These are phyloP conservation scores for Rhododendron henanense DNA, from an alignment of 148 eudicot genomes.

Conservation along the genomic window DNA sequence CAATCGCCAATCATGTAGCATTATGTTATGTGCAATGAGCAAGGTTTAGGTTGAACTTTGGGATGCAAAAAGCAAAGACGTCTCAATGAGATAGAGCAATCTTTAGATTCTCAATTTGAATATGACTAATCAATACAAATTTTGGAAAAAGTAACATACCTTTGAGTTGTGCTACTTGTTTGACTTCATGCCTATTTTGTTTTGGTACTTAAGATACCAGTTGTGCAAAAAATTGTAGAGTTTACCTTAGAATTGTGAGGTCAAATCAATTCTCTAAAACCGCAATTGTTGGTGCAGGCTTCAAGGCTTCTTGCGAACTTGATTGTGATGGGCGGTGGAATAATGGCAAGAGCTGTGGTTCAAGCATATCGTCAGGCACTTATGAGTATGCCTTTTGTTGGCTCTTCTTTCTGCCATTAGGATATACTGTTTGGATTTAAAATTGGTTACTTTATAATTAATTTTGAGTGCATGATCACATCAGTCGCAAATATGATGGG, in stretches of 20 bases:
- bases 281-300: slow-evolving; percentile 34
- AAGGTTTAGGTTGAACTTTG: neutral
- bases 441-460: neutral
- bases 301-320: slow-evolving; percentile 58
- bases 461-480: neutral
- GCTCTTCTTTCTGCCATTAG: neutral
- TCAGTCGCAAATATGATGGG: neutral
- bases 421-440: neutral
- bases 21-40: neutral
- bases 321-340: slow-evolving; percentile 64
- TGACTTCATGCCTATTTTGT: neutral
- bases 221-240: neutral
- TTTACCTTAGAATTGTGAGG: neutral
- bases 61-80: neutral
- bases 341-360: slow-evolving; percentile 55
- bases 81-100: neutral
- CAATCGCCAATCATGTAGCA: neutral
- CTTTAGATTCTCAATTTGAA: neutral
- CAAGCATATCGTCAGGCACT: slow-evolving; percentile 82
- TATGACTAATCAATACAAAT: neutral
- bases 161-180: neutral
- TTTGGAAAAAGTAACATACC: neutral
- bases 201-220: neutral
- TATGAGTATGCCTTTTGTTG: slow-evolving; percentile 34
- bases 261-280: neutral